Conservation (phyloP, 2,329 filamentous ascomycete species). For the Erysiphe pisi region DNA sequence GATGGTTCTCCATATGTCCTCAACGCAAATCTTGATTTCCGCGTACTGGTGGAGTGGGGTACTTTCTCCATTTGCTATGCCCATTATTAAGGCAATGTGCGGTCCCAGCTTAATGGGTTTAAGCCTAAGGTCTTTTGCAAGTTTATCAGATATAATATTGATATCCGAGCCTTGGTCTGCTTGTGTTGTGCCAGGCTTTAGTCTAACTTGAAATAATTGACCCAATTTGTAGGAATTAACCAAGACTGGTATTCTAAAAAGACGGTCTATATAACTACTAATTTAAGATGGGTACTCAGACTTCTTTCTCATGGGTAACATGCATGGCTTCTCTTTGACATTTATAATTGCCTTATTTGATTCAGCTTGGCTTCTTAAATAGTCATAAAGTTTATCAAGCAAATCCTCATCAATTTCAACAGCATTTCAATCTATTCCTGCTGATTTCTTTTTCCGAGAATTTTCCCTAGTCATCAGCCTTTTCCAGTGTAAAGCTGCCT, state of each 20-base stretch:
- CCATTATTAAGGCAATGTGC: background rate
- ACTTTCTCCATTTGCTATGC: background rate
- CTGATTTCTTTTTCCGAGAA: background rate
- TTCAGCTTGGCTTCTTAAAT: background rate
- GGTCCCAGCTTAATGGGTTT: background rate
- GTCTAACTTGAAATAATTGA: no score
- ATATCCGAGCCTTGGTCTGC: constrained; percentile 23
- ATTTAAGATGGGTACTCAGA: no score
- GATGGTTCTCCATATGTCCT: background rate
- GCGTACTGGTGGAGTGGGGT: background rate
- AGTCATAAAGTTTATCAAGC: background rate
- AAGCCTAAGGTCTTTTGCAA: background rate
- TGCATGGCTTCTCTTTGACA: background rate
- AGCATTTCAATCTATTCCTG: no score
- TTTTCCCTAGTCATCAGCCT: constrained; percentile 17
- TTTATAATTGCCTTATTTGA: background rate
- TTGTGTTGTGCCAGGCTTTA: background rate
- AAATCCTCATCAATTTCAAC: background rate
- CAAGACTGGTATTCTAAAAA: no score
- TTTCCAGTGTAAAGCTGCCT: background rate
- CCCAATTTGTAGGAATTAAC: no score
- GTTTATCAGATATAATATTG: background rate
- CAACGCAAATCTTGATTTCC: background rate
- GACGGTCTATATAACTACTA: no score
- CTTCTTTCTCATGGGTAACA: no score